Evolutionary conservation across 768 basidiomycete species (phyloP).

Genomic region (Phlegmacium glaucopus): DNA sequence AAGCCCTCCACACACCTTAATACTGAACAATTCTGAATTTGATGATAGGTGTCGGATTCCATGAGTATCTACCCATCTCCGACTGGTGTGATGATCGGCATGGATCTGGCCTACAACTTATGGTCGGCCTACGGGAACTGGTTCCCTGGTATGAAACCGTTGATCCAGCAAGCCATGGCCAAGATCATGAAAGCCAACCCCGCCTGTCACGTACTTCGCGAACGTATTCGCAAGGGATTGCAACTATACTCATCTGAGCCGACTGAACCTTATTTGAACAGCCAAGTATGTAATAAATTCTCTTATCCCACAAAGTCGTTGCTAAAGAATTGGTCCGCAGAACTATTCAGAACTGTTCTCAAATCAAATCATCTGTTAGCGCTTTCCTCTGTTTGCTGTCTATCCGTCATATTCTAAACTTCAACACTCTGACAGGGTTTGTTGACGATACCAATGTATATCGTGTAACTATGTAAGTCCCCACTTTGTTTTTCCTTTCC

Average conservation of each 20-base stretch:
- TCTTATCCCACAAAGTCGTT: neutral
- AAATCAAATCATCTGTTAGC: slow-evolving; percentile 92
- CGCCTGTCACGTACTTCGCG: slow-evolving; percentile 93
- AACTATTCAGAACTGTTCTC: slow-evolving; percentile 96
- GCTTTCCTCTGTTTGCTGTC: neutral
- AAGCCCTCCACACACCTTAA: slow-evolving; percentile 22
- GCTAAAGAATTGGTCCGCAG: slow-evolving; percentile 22
- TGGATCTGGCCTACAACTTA: slow-evolving; percentile 97
- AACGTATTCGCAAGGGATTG: slow-evolving; percentile 97
- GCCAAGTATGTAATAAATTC: slow-evolving; percentile 50
- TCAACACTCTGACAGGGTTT: slow-evolving; percentile 59
- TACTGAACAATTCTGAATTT: slow-evolving; percentile 1
- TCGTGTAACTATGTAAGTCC: slow-evolving; percentile 82
- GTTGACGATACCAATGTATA: slow-evolving; percentile 99
- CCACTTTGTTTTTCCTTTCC: neutral
- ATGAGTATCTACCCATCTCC: slow-evolving; percentile 99
- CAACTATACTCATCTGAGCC: slow-evolving; percentile 99
- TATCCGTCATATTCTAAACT: slow-evolving; percentile 1
- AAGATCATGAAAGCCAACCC: slow-evolving; percentile 99
- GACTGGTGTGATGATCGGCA: slow-evolving; percentile 97
- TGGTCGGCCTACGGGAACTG: slow-evolving; percentile 99
- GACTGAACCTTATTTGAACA: slow-evolving; percentile 98
- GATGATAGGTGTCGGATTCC: slow-evolving; percentile 76
- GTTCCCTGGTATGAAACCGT: slow-evolving; percentile 98
- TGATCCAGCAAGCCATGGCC: slow-evolving; percentile 98